Percentiles rank a stretch among this genome's conserved stretches.
phyloP scores from a whole-genome alignment of 2,329 filamentous ascomycete genomes.

The Colletotrichum acutatum region DNA sequence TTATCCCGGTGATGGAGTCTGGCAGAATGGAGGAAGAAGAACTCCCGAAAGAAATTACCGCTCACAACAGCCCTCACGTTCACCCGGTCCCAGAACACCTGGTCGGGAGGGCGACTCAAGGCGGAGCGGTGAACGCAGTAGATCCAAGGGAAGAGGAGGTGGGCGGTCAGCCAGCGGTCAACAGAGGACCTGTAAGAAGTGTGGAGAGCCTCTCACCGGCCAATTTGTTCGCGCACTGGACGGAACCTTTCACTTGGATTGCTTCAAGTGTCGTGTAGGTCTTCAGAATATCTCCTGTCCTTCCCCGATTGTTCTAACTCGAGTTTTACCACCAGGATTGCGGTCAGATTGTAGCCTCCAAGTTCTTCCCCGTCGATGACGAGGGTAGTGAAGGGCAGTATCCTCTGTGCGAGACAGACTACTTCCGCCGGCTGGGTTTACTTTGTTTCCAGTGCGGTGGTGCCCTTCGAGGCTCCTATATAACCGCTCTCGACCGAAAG shows the following conservation, averaged over 20 bases:
- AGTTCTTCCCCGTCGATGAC: conserved; percentile 97
- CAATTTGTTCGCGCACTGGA: conserved; percentile 96
- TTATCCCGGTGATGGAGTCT: conserved; percentile 46
- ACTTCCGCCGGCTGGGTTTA: conserved; percentile 91
- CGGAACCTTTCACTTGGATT: conserved; percentile 95
- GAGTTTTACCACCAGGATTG: conserved; percentile 75
- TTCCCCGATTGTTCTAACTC: conserved; percentile 30
- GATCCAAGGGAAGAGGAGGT: conserved; percentile 61
- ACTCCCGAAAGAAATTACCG: conserved; percentile 51
- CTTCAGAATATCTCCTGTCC: background rate
- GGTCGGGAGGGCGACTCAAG: conserved; percentile 55
- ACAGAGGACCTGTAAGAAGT: conserved; percentile 83
- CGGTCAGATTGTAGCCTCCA: conserved; percentile 95
- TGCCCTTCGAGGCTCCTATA: conserved; percentile 94
- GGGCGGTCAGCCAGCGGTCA: conserved; percentile 69
- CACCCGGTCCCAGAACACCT: conserved; percentile 44
- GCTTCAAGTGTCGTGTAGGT: conserved; percentile 92
- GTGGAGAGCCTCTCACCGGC: conserved; percentile 85
- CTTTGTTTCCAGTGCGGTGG: conserved; percentile 93
- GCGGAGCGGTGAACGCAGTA: conserved; percentile 67
- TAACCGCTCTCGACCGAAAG: conserved; percentile 96
- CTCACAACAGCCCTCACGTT: conserved; percentile 45
- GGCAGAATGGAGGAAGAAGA: conserved; percentile 50
- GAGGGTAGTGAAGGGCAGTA: conserved; percentile 88
- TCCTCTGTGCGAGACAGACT: conserved; percentile 96